These are phyloP conservation scores for Suillus ampliporus DNA, from an alignment of 768 basidiomycete species.

Conservation along the genomic window DNA sequence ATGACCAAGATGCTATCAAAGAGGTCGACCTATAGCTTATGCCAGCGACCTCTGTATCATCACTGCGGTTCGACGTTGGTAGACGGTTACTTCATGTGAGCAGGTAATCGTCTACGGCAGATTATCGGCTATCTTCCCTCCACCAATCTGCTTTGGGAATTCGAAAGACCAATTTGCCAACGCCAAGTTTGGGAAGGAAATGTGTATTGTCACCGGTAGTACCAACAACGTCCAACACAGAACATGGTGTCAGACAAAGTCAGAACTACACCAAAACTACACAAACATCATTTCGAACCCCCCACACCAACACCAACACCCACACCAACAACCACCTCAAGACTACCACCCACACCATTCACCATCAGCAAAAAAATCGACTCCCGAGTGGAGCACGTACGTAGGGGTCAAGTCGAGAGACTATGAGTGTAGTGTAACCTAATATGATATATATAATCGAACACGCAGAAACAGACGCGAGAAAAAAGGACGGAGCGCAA, in stretches of 20 bases:
- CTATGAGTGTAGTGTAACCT: conserved; percentile 29
- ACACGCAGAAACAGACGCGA: conserved; percentile 26
- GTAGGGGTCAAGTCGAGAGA: conserved; percentile 27
- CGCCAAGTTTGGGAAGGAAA: neutral
- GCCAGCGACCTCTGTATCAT: neutral
- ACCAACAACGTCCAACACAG: neutral
- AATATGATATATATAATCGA: conserved; percentile 37
- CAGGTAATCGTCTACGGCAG: no score
- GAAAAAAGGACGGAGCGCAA: conserved; percentile 14
- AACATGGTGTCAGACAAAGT: conserved; percentile 4
- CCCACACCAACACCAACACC: conserved; percentile 16
- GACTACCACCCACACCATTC: conserved; percentile 22
- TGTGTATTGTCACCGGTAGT: neutral
- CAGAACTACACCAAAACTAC: conserved; percentile 3
- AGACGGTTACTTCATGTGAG: no score
- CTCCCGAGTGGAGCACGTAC: conserved; percentile 16
- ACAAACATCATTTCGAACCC: conserved; percentile 14
- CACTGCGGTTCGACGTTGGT: neutral
- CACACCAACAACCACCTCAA: conserved; percentile 10
- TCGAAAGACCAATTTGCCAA: neutral
- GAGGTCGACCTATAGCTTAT: no score
- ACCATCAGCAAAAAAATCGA: conserved; percentile 21
- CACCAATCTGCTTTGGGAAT: neutral
- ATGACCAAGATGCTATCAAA: no score
- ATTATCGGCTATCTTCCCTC: neutral